phyloP scores from a whole-genome alignment of 164 flowering plant species.

The Kalanchoe fedtschenkoi region DNA sequence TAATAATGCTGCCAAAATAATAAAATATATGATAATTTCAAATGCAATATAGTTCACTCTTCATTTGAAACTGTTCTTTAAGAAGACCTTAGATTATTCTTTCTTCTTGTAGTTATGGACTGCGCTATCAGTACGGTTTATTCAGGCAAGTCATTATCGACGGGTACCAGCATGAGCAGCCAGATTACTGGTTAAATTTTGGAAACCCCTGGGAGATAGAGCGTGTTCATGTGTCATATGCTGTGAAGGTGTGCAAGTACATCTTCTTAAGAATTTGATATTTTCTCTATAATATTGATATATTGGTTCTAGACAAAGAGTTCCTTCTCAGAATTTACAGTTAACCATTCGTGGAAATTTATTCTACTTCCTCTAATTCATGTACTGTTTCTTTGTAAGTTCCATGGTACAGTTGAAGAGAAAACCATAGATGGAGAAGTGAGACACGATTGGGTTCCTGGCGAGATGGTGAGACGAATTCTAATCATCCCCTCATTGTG shows the following conservation, averaged over 20 bases:
- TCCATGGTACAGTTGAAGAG: conserved; percentile 48
- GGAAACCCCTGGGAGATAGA: conserved; percentile 64
- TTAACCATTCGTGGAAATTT: not conserved
- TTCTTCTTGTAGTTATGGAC: conserved; percentile 36
- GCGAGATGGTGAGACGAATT: conserved; percentile 30
- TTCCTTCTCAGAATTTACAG: not conserved
- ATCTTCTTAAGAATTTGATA: not conserved
- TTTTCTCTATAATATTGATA: conserved; percentile 1
- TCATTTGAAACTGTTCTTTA: too few relatives aligned
- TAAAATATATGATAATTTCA: too few relatives aligned
- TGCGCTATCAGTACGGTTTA: conserved; percentile 50
- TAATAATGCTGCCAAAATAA: too few relatives aligned
- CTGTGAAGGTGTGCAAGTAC: conserved; percentile 39
- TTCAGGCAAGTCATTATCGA: conserved; percentile 47
- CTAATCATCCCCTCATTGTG: not conserved
- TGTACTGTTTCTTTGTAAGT: conserved; percentile 20
- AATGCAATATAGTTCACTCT: too few relatives aligned
- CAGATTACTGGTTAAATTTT: conserved; percentile 56
- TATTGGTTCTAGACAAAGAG: not conserved
- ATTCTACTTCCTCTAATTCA: not conserved
- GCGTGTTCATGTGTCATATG: conserved; percentile 43
- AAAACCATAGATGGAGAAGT: conserved; percentile 31
- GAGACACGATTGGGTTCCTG: conserved; percentile 43
- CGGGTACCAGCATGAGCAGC: conserved; percentile 51
- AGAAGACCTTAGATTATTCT: not conserved